These are phyloP conservation scores for Pichia occidentalis DNA, from an alignment of 805 yeast genomes.

Conservation along the genomic window DNA sequence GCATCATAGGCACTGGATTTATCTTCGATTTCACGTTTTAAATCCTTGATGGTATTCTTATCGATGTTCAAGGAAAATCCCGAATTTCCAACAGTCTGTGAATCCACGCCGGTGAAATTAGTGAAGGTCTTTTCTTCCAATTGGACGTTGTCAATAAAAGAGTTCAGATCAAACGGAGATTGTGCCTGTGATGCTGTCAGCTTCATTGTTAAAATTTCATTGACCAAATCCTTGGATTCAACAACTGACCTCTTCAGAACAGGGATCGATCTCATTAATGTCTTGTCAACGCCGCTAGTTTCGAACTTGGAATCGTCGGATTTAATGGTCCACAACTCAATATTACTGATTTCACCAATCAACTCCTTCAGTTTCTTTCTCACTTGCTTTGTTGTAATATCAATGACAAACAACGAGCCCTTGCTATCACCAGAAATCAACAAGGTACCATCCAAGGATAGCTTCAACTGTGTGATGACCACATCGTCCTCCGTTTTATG, in stretches of 20 bases:
- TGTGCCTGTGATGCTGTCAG: slow-evolving; percentile 17
- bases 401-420: slow-evolving; percentile 68
- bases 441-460: slow-evolving; percentile 70
- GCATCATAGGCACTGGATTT: slow-evolving; percentile 9
- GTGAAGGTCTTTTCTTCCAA: slow-evolving; percentile 48
- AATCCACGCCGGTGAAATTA: slow-evolving; percentile 34
- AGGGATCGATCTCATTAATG: slow-evolving; percentile 43
- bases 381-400: slow-evolving; percentile 63
- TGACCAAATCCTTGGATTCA: slow-evolving; percentile 32
- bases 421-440: slow-evolving; percentile 64
- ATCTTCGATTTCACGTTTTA: slow-evolving; percentile 11
- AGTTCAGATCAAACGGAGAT: slow-evolving; percentile 35
- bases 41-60: slow-evolving; percentile 3
- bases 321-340: slow-evolving; percentile 19
- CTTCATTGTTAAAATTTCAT: slow-evolving; percentile 40
- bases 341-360: slow-evolving; percentile 23
- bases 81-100: slow-evolving; percentile 23
- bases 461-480: slow-evolving; percentile 44
- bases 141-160: slow-evolving; percentile 43
- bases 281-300: slow-evolving; percentile 29
- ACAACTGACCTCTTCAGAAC: slow-evolving; percentile 55
- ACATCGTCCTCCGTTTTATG: slow-evolving; percentile 22
- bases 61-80: slow-evolving; percentile 8
- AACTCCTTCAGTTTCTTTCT: slow-evolving; percentile 44
- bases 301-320: slow-evolving; percentile 15